Conservation (phyloP, 805 yeast genomes). For the Priceomyces haplophilus region DNA sequence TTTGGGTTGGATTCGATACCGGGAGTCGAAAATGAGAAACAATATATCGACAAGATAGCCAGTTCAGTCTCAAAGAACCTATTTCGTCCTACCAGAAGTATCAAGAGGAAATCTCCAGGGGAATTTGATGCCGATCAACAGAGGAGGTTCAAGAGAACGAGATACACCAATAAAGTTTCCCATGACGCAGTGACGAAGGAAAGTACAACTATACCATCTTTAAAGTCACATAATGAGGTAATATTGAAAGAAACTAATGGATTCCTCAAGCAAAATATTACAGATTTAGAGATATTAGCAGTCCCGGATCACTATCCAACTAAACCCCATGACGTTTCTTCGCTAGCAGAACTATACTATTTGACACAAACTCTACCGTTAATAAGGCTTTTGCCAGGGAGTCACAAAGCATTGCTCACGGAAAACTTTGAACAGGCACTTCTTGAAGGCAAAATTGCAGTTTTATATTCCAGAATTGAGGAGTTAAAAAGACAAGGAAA, state of each 20-base stretch:
- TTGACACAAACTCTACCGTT: slow-evolving; percentile 86
- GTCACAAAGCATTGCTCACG: slow-evolving; percentile 83
- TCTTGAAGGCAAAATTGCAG: slow-evolving; percentile 88
- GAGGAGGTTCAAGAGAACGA: neutral
- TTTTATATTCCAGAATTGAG: slow-evolving; percentile 84
- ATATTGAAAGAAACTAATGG: slow-evolving; percentile 19
- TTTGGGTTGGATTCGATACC: slow-evolving; percentile 11
- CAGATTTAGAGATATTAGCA: slow-evolving; percentile 35
- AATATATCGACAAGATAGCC: slow-evolving; percentile 2
- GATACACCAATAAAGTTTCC: neutral
- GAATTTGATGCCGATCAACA: slow-evolving; percentile 1
- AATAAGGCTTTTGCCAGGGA: slow-evolving; percentile 72
- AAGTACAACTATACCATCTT: slow-evolving; percentile 8
- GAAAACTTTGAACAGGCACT: slow-evolving; percentile 81
- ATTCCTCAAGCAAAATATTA: slow-evolving; percentile 23
- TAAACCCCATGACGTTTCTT: slow-evolving; percentile 40
- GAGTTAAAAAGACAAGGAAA: slow-evolving; percentile 82
- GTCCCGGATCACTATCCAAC: slow-evolving; percentile 44
- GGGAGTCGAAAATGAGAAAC: slow-evolving; percentile 5
- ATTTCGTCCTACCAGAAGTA: slow-evolving; percentile 2
- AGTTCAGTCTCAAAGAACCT: slow-evolving; percentile 3
- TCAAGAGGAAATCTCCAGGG: slow-evolving; percentile 1
- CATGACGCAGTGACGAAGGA: neutral
- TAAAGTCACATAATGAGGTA: slow-evolving; percentile 11
- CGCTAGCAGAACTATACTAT: slow-evolving; percentile 83